Evolutionary conservation across 2,329 filamentous ascomycete species (phyloP).

Genomic region (Phyllosticta citrichinensis): DNA sequence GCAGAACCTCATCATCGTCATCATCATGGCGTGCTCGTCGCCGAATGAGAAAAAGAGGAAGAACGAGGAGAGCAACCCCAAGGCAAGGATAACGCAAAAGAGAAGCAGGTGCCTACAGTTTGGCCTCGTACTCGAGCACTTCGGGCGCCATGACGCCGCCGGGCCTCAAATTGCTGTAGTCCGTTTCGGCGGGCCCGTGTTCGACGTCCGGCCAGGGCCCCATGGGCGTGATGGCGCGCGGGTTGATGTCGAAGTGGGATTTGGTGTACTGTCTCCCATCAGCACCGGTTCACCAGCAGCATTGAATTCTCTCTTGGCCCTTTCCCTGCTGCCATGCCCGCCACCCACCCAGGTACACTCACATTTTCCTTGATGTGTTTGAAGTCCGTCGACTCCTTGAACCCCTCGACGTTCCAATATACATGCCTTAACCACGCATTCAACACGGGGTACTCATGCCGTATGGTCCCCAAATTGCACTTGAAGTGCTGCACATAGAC

Average conservation of each 20-base stretch:
- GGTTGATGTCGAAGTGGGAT: slow-evolving; percentile 50
- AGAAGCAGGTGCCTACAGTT: not conserved
- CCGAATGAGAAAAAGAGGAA: not conserved
- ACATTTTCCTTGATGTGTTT: slow-evolving; percentile 58
- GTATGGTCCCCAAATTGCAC: slow-evolving; percentile 51
- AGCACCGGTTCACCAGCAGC: too few relatives aligned
- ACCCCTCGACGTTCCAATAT: slow-evolving; percentile 48
- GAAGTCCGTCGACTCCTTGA: slow-evolving; percentile 52
- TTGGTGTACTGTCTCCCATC: slow-evolving; percentile 42
- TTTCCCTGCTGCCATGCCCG: too few relatives aligned
- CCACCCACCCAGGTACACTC: slow-evolving; percentile 13
- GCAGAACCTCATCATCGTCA: not conserved
- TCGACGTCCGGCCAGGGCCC: slow-evolving; percentile 52
- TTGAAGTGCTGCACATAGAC: slow-evolving; percentile 60
- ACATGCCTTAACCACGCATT: slow-evolving; percentile 51
- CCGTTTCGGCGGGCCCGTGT: slow-evolving; percentile 33
- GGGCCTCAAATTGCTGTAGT: slow-evolving; percentile 38
- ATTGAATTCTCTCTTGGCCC: too few relatives aligned
- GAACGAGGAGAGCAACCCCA: too few relatives aligned
- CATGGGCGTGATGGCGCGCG: slow-evolving; percentile 50
- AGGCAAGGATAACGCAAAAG: not conserved
- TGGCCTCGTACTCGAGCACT: slow-evolving; percentile 20
- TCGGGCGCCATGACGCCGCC: slow-evolving; percentile 38
- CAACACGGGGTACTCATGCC: slow-evolving; percentile 50
- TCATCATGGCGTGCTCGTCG: too few relatives aligned